Evolutionary conservation across 2,329 filamentous ascomycete genomes (phyloP).

Genomic region (Zalaria obscura): DNA sequence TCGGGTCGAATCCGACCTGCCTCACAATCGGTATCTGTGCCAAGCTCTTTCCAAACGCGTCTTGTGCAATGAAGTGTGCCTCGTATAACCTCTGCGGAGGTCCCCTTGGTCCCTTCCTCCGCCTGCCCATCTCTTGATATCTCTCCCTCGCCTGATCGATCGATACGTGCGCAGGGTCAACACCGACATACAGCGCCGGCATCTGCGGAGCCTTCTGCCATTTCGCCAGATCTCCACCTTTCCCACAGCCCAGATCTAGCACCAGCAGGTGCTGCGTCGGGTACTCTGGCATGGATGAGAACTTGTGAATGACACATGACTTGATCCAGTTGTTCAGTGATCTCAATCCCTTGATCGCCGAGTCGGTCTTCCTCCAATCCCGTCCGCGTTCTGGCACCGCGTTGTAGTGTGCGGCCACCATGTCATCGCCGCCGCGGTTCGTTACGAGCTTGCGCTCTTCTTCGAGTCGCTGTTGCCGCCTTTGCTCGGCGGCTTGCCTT

Average conservation of each 20-base stretch:
- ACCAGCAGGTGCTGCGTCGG: constrained; percentile 54
- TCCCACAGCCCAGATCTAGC: constrained; percentile 89
- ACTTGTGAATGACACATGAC: constrained; percentile 93
- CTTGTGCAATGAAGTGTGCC: constrained; percentile 76
- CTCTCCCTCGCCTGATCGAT: constrained; percentile 82
- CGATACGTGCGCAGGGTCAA: constrained; percentile 84
- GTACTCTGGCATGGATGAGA: constrained; percentile 41
- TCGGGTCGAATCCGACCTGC: constrained; percentile 75
- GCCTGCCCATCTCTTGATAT: constrained; percentile 58
- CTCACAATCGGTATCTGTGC: constrained; percentile 68
- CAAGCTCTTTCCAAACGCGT: constrained; percentile 79
- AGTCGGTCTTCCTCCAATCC: constrained; percentile 89
- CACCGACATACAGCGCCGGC: constrained; percentile 84
- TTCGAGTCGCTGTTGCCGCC: constrained; percentile 24
- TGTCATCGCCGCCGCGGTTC: constrained; percentile 55
- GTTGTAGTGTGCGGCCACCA: constrained; percentile 91
- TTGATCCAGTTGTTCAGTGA: constrained; percentile 99
- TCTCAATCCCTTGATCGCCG: constrained; percentile 84
- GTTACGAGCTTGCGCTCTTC: constrained; percentile 38
- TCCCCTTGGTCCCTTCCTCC: constrained; percentile 28
- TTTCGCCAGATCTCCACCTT: constrained; percentile 88
- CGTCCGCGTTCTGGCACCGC: constrained; percentile 83
- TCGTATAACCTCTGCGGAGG: constrained; percentile 55
- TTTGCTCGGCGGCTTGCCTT: constrained; percentile 50
- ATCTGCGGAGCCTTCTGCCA: constrained; percentile 90